Percentiles rank a stretch among this genome's conserved stretches.
Conservation (phyloP, 1,284 basidiomycete species). For the Pseudozyma flocculosa region DNA sequence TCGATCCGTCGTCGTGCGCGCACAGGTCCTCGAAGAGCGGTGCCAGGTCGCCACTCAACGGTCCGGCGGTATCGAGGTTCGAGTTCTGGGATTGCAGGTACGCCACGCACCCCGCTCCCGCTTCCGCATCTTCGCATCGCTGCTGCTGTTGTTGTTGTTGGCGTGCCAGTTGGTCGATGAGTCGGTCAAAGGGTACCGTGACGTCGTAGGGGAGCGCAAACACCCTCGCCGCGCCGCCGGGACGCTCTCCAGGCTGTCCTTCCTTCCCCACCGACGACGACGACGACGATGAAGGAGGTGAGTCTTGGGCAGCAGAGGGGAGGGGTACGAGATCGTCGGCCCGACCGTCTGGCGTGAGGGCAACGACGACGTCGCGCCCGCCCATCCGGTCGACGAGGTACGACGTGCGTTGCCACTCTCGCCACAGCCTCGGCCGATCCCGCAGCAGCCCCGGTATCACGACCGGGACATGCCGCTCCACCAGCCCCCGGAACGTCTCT, state of each 20-base stretch:
- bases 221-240: slow-evolving; percentile 10
- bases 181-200: slow-evolving; percentile 23
- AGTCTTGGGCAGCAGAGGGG: slow-evolving; percentile 2
- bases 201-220: slow-evolving; percentile 45
- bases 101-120: no score
- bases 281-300: no score
- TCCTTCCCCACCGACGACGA: no score
- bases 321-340: slow-evolving; percentile 42
- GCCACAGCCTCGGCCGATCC: slow-evolving; percentile 9
- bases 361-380: slow-evolving; percentile 26
- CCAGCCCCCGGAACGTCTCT: slow-evolving; percentile 8
- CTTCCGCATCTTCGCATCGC: no score
- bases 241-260: no score
- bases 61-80: slow-evolving; percentile 28
- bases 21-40: slow-evolving; percentile 35
- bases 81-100: slow-evolving; percentile 53
- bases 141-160: neutral
- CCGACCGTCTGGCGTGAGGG: slow-evolving; percentile 46
- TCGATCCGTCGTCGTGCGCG: neutral
- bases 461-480: slow-evolving; percentile 30
- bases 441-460: slow-evolving; percentile 20
- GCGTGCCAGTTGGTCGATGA: slow-evolving; percentile 14
- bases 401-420: slow-evolving; percentile 30
- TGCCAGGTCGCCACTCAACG: slow-evolving; percentile 31
- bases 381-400: slow-evolving; percentile 37